phyloP scores from a whole-genome alignment of 2,329 filamentous ascomycete species.

The Sporothrix mexicana region DNA sequence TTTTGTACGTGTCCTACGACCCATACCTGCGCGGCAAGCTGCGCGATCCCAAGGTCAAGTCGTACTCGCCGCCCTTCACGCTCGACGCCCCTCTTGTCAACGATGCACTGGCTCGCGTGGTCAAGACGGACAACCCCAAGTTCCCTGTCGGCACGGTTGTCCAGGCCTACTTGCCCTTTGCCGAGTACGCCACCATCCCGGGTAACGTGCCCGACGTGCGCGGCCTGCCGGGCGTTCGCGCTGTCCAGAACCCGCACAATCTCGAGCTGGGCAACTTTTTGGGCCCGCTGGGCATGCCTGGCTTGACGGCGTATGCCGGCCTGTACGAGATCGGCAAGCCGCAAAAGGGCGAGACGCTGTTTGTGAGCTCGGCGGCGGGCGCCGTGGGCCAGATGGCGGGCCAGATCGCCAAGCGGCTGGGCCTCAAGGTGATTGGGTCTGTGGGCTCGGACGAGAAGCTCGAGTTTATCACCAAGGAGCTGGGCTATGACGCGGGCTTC shows the following conservation, averaged over 20 bases:
- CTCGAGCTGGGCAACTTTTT: slow-evolving; percentile 72
- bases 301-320: slow-evolving; percentile 58
- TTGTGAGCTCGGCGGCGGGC: slow-evolving; percentile 78
- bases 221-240: slow-evolving; percentile 51
- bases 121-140: slow-evolving; percentile 67
- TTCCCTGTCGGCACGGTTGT: slow-evolving; percentile 73
- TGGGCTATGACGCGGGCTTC: slow-evolving; percentile 68
- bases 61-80: slow-evolving; percentile 69
- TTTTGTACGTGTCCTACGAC: slow-evolving; percentile 78
- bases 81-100: slow-evolving; percentile 70
- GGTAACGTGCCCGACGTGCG: slow-evolving; percentile 45
- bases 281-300: slow-evolving; percentile 64
- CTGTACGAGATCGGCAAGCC: slow-evolving; percentile 75
- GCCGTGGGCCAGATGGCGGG: slow-evolving; percentile 84
- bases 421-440: slow-evolving; percentile 77
- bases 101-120: slow-evolving; percentile 67
- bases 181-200: slow-evolving; percentile 69
- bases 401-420: slow-evolving; percentile 81
- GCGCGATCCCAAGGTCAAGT: slow-evolving; percentile 67
- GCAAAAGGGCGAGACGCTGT: slow-evolving; percentile 79
- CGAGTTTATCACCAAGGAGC: slow-evolving; percentile 62
- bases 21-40: slow-evolving; percentile 85
- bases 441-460: slow-evolving; percentile 82
- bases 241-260: slow-evolving; percentile 71
- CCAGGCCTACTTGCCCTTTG: slow-evolving; percentile 61